These are phyloP conservation scores for Endotrypanum monterogeii DNA, from an alignment of 208 protist genomes.

Conservation along the genomic window DNA sequence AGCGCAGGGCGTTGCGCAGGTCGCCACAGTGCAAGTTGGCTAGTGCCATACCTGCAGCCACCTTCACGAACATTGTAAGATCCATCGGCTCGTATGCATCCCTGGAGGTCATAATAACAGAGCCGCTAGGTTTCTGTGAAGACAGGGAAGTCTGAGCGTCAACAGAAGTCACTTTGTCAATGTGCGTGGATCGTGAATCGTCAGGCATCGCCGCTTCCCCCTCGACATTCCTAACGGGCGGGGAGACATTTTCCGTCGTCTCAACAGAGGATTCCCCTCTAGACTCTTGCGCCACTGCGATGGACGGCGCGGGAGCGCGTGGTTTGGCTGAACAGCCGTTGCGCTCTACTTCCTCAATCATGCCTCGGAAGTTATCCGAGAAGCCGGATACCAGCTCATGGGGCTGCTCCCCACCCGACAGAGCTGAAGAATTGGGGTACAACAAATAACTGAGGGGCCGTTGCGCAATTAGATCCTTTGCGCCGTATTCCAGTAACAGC, in stretches of 20 bases:
- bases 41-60: constrained; percentile 78
- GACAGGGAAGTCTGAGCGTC: background rate
- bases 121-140: background rate
- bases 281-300: background rate
- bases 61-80: constrained; percentile 80
- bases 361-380: constrained; percentile 73
- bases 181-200: background rate
- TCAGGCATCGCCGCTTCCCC: background rate
- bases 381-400: constrained; percentile 80
- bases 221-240: background rate
- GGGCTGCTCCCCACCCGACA: constrained; percentile 53
- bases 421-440: constrained; percentile 63
- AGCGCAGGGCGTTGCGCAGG: constrained; percentile 69
- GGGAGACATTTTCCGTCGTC: background rate
- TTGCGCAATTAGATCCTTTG: constrained; percentile 80
- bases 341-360: constrained; percentile 83
- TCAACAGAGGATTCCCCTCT: background rate
- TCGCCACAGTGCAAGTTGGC: constrained; percentile 85
- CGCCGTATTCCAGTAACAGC: constrained; percentile 72
- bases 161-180: too few relatives aligned
- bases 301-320: background rate
- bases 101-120: constrained; percentile 56
- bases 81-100: constrained; percentile 75
- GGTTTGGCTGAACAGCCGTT: constrained; percentile 57
- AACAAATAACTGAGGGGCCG: constrained; percentile 82